Conservation (phyloP, 140 eudicot genomes). For the Oenanthe javanica region DNA sequence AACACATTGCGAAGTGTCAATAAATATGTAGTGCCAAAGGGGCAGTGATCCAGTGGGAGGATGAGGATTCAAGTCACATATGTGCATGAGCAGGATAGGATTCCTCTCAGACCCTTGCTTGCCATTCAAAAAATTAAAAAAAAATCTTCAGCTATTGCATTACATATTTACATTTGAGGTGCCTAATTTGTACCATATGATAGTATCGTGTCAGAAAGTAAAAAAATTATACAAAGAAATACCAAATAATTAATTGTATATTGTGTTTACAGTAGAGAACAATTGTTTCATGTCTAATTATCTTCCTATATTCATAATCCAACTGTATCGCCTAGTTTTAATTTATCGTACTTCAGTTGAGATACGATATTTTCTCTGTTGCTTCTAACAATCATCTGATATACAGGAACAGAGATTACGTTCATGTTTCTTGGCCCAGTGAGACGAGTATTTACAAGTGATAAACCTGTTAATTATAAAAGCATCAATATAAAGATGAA, state of each 20-base stretch:
- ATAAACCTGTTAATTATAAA: not conserved
- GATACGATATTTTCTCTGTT: not conserved
- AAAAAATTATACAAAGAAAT: not conserved
- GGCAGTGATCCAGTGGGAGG: too few species aligned
- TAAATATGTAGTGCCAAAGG: not conserved
- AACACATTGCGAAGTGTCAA: not conserved
- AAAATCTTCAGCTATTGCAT: not conserved
- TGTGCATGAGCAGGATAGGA: not conserved
- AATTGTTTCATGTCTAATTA: not conserved
- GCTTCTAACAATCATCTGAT: not conserved
- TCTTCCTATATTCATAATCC: not conserved
- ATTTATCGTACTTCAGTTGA: not conserved
- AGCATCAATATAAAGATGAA: not conserved
- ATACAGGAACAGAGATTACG: not conserved
- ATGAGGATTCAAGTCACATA: not conserved
- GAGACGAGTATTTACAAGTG: not conserved
- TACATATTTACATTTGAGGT: not conserved
- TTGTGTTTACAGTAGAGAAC: not conserved
- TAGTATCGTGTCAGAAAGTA: not conserved
- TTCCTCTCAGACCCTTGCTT: not conserved
- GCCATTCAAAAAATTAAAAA: not conserved
- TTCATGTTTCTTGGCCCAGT: not conserved
- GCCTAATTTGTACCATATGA: not conserved
- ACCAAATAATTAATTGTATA: not conserved
- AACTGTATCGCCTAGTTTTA: constrained; percentile 4